Evolutionary conservation across 345 rosid species (phyloP), one percentile per base, ranked within the genome.

Genomic region (Rhizophora apiculata): DNA sequence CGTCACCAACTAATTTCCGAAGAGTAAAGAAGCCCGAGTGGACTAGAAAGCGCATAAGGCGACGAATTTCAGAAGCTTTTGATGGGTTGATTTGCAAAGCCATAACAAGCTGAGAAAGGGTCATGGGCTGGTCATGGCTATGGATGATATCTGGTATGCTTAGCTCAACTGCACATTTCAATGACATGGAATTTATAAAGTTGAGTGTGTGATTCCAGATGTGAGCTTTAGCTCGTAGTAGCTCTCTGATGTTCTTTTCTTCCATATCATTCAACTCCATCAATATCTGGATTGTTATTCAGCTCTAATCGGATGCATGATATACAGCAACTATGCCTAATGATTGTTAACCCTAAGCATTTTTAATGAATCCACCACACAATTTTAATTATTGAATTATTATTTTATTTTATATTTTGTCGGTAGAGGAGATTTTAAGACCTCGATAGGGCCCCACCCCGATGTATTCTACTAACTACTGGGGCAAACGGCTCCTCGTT

Each of bases 81-180:
- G 72, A 6, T 0, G 66, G 83, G n/a, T 29, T 63, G 52, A 84
- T 55, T 55, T 21, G 18, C 0, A 84, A 64, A 1, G 74, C 69
- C 0, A 72, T 52, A 11, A 66, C 62, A 1, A 86, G 69, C 30
- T 84, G 69, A 0, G 72, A 34, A 5, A 72, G 63, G 5, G 73
- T 68, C 68, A 85, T 83, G 79, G 86, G 82, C 8, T 51, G 39
- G 46, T 76, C 81, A 46, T 83, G 85, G 39, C 10, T 49, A 56
- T 80, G 80, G 77, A 87, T 71, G 61, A 68, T 43, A 18, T 83
- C 88, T 0, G 84, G 83, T 53, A 87, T 82, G 48, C 75, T 66
- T 13, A 87, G 54, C 4, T 85, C 48, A 37, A 87, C 22, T 9
- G 79, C 87, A 39, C 82, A 60, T 65, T 80, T 81, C 1, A 87